Conservation (phyloP, 495 filamentous ascomycete genomes). For the Neurospora discreta region DNA sequence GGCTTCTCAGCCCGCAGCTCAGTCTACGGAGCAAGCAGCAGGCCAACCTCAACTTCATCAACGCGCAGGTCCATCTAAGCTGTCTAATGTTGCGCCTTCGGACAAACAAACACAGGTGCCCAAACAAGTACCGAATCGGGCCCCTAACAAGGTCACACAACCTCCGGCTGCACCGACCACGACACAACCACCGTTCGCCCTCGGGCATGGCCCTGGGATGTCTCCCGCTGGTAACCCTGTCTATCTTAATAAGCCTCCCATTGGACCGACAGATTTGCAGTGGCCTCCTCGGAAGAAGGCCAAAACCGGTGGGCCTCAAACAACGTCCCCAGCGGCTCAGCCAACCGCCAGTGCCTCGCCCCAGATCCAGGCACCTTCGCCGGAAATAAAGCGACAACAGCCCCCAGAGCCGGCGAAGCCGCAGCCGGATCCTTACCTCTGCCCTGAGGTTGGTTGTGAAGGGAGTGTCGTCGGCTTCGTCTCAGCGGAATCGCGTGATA, state of each 20-base stretch:
- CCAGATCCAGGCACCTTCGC: slow-evolving; percentile 33
- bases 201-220: slow-evolving; percentile 45
- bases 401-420: slow-evolving; percentile 20
- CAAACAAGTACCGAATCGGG: slow-evolving; percentile 38
- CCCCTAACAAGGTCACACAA: slow-evolving; percentile 27
- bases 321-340: slow-evolving; percentile 14
- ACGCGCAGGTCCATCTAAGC: slow-evolving; percentile 19
- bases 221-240: slow-evolving; percentile 62
- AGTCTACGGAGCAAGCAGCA: slow-evolving; percentile 9
- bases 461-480: slow-evolving; percentile 37
- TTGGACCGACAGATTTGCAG: slow-evolving; percentile 40
- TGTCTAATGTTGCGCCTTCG: slow-evolving; percentile 56
- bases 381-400: slow-evolving; percentile 34
- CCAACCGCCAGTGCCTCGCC: slow-evolving; percentile 33
- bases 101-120: slow-evolving; percentile 50
- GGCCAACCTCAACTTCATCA: slow-evolving; percentile 17
- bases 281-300: slow-evolving; percentile 44
- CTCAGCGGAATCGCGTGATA: slow-evolving; percentile 39
- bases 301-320: slow-evolving; percentile 26
- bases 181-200: slow-evolving; percentile 51
- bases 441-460: slow-evolving; percentile 36
- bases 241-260: slow-evolving; percentile 32
- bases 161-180: slow-evolving; percentile 55
- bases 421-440: slow-evolving; percentile 29
- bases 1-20: slow-evolving; percentile 2